Percentiles rank a stretch among this genome's conserved stretches.
phyloP scores from a whole-genome alignment of 306 rosid genomes.

The Pterocarpus santalinus region DNA sequence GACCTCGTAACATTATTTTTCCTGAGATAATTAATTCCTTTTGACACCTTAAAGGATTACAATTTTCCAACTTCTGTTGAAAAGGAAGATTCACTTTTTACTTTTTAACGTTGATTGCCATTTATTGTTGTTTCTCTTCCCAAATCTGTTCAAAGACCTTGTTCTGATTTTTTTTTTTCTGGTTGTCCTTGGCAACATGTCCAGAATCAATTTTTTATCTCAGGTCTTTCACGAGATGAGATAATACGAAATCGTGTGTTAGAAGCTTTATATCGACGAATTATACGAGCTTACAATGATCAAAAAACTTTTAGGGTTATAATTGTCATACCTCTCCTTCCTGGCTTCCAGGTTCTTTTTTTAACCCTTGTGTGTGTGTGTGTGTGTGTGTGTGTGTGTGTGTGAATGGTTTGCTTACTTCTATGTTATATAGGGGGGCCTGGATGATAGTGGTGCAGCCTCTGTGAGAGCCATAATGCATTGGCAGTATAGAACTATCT shows the following conservation, averaged over 20 bases:
- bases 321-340: constrained; percentile 92
- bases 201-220: constrained; percentile 98
- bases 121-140: neutral
- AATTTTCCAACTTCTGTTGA: neutral
- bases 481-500: constrained; percentile 98
- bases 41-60: neutral
- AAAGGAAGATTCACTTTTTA: neutral
- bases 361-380: constrained; percentile 31
- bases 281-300: constrained; percentile 84
- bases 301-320: constrained; percentile 87
- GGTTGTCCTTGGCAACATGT: constrained; percentile 49
- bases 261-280: constrained; percentile 81
- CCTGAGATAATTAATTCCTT: neutral
- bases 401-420: constrained; percentile 15
- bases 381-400: too few species aligned
- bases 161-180: neutral
- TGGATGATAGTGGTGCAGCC: constrained; percentile 98
- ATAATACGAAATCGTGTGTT: constrained; percentile 85
- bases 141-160: neutral
- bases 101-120: neutral
- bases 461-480: constrained; percentile 99
- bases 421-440: constrained; percentile 75
- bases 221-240: constrained; percentile 94
- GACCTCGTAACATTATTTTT: neutral
- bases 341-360: constrained; percentile 90